Conservation (phyloP, 371 early-diverging fungal genomes). For the Mortierella polycephala region DNA sequence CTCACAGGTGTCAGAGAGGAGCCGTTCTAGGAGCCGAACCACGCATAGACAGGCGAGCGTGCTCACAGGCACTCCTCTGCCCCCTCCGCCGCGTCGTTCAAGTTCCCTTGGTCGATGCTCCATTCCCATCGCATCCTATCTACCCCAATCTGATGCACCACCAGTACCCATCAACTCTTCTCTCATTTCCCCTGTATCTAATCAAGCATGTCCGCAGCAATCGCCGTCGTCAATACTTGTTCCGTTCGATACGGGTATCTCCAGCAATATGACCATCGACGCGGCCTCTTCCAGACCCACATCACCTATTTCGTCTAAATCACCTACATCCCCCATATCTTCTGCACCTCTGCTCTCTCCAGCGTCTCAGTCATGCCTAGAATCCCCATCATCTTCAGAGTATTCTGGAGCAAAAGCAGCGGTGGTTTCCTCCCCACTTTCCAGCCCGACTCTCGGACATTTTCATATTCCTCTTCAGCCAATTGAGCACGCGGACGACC, state of each 20-base stretch:
- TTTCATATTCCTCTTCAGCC: slow-evolving; percentile 28
- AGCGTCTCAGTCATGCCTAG: not conserved
- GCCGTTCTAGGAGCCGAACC: slow-evolving; percentile 40
- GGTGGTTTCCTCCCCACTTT: slow-evolving; percentile 13
- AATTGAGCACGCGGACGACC: not conserved
- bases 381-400: not conserved
- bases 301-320: too few relatives aligned
- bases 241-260: not conserved
- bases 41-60: slow-evolving; percentile 22
- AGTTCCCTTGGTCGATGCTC: slow-evolving; percentile 46
- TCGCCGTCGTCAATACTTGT: not conserved
- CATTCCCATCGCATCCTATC: slow-evolving; percentile 16
- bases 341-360: not conserved
- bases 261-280: not conserved
- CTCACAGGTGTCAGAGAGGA: slow-evolving; percentile 53
- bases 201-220: not conserved
- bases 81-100: slow-evolving; percentile 39
- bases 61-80: slow-evolving; percentile 19
- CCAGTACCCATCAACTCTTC: slow-evolving; percentile 23
- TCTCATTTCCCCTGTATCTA: not conserved
- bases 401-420: not conserved
- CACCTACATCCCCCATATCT: too few relatives aligned
- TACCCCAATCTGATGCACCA: slow-evolving; percentile 22
- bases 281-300: not conserved
- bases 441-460: slow-evolving; percentile 38